Conservation (phyloP, 441 rosid species). For the Pelargonium myrrhifolium region DNA sequence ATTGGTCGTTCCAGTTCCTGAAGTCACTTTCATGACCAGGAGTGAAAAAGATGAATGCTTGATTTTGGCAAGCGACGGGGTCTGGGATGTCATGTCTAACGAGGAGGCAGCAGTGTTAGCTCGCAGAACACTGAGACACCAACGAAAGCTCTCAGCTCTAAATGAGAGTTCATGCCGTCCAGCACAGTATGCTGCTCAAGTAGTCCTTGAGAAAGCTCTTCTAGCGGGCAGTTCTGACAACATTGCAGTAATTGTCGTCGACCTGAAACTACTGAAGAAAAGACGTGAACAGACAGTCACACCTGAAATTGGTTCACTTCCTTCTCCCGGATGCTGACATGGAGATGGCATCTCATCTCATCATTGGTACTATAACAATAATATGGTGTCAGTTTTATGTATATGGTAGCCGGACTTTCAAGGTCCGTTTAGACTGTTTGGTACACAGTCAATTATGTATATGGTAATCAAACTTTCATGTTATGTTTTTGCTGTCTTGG, state of each 20-base stretch:
- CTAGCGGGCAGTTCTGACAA: background rate
- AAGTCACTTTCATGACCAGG: background rate
- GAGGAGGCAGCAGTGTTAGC: conserved; percentile 6
- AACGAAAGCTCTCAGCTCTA: conserved; percentile 3
- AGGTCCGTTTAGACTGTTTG: no score
- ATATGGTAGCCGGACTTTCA: background rate
- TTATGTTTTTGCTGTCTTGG: background rate
- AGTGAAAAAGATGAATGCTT: conserved; percentile 15
- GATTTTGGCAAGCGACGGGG: conserved; percentile 23
- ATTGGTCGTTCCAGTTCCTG: background rate
- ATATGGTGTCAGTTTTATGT: background rate
- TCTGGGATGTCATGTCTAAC: conserved; percentile 14
- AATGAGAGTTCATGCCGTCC: background rate
- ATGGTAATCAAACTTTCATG: conserved; percentile 2
- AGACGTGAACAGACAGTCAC: background rate
- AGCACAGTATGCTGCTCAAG: background rate
- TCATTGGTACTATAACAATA: no score
- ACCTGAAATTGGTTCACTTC: background rate
- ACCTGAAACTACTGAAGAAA: background rate
- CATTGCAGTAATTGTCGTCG: background rate
- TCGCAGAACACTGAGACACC: conserved; percentile 6
- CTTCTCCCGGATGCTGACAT: background rate
- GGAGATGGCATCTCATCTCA: background rate
- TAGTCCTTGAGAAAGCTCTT: background rate
- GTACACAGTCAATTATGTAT: background rate